Evolutionary conservation across 1,284 basidiomycete species (phyloP).

Genomic region (Earliella scabrosa): DNA sequence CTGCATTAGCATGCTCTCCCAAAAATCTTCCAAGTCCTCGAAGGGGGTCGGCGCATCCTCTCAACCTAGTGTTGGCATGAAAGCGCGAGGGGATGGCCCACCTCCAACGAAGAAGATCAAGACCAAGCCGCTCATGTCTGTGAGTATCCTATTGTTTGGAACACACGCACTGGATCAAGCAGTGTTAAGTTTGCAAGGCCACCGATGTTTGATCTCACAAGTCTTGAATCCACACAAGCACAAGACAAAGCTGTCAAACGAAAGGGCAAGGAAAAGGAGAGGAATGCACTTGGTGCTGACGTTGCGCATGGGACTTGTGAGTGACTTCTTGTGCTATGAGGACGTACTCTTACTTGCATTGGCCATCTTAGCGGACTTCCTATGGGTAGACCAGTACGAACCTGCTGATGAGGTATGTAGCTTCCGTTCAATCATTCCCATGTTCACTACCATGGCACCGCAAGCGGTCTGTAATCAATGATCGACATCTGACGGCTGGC

Average conservation of each 20-base stretch:
- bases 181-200: slow-evolving; percentile 42
- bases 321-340: not conserved
- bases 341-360: not conserved
- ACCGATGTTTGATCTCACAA: slow-evolving; percentile 39
- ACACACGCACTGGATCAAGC: slow-evolving; percentile 17
- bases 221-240: slow-evolving; percentile 13
- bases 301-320: not conserved
- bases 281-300: not conserved
- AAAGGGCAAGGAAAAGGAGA: slow-evolving; percentile 52
- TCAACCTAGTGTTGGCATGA: not conserved
- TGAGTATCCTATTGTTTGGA: too few relatives aligned
- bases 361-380: slow-evolving; percentile 43
- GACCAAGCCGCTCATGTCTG: slow-evolving; percentile 20
- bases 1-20: slow-evolving; percentile 5
- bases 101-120: slow-evolving; percentile 22
- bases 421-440: too few relatives aligned
- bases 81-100: not conserved
- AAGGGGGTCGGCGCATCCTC: slow-evolving; percentile 2
- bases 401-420: slow-evolving; percentile 64
- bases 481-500: not conserved
- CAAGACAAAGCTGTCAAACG: slow-evolving; percentile 38
- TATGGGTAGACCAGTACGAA: slow-evolving; percentile 84
- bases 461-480: too few relatives aligned
- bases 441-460: too few relatives aligned
- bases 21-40: slow-evolving; percentile 1